Percentiles rank a stretch among this genome's conserved stretches.
Conservation (phyloP, 371 early-diverging fungal species). For the Mortierella sp. region DNA sequence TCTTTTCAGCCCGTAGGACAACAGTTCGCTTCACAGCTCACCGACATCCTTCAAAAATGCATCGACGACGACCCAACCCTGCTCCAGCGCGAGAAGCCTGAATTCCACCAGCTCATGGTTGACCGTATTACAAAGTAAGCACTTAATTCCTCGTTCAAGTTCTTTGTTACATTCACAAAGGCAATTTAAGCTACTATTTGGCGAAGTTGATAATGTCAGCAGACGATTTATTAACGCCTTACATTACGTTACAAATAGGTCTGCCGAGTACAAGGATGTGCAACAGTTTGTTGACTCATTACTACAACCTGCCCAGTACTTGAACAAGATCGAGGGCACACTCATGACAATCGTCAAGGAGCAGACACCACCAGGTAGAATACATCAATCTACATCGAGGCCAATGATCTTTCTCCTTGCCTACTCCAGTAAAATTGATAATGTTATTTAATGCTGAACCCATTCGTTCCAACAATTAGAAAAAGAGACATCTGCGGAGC, state of each 20-base stretch:
- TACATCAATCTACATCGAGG: background rate
- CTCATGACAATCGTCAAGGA: constrained; percentile 53
- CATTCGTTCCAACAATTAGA: constrained; percentile 2
- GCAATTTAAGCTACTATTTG: background rate
- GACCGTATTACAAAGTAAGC: constrained; percentile 55
- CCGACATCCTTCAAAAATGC: constrained; percentile 42
- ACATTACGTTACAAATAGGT: constrained; percentile 22
- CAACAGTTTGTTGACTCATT: constrained; percentile 53
- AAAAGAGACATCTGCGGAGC: constrained; percentile 5
- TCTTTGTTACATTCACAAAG: background rate
- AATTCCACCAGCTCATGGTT: constrained; percentile 55
- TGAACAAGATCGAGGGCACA: constrained; percentile 51
- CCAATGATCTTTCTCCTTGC: background rate
- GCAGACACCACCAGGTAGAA: constrained; percentile 32
- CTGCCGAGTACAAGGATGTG: constrained; percentile 49
- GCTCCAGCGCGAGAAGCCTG: constrained; percentile 49
- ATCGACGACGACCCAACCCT: constrained; percentile 48
- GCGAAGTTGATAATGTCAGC: background rate
- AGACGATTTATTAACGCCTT: background rate
- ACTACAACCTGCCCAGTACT: constrained; percentile 49
- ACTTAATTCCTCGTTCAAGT: background rate
- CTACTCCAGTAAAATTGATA: no score
- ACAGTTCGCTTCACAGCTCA: constrained; percentile 44
- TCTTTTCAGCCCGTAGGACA: constrained; percentile 34
- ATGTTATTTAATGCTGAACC: background rate